phyloP scores from a whole-genome alignment of 1,284 basidiomycete species.

The Chiua sp. region DNA sequence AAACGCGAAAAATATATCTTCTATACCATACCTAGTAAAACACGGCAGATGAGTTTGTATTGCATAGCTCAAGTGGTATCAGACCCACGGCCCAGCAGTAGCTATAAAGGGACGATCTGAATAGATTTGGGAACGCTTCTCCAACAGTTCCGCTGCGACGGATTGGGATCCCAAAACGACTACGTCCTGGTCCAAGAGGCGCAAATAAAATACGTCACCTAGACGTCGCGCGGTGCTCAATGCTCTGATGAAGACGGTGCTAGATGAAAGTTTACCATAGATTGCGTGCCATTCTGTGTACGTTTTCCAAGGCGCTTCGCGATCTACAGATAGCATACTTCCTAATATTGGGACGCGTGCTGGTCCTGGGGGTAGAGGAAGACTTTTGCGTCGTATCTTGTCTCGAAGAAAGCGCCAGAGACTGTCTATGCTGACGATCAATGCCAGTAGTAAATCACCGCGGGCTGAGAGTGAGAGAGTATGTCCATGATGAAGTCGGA shows the following conservation, averaged over 20 bases:
- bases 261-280: constrained; percentile 9
- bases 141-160: constrained; percentile 11
- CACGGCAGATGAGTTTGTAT: no score
- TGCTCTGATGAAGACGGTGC: not conserved
- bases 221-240: not conserved
- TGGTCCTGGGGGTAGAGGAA: constrained; percentile 14
- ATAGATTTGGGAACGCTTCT: constrained; percentile 16
- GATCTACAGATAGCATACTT: constrained; percentile 6
- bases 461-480: not conserved
- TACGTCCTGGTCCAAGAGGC: constrained; percentile 16
- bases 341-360: constrained; percentile 13
- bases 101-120: constrained; percentile 19
- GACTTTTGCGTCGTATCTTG: not conserved
- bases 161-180: constrained; percentile 12
- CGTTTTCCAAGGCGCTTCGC: constrained; percentile 17
- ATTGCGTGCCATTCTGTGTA: constrained; percentile 16
- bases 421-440: constrained; percentile 1
- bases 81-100: constrained; percentile 10
- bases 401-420: not conserved
- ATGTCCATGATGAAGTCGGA: not conserved
- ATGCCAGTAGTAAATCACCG: not conserved
- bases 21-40: constrained; percentile 10
- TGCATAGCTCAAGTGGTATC: not conserved
- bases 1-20: constrained; percentile 6
- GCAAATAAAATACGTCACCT: constrained; percentile 16